Conservation (phyloP, 176 grass and related monocot genomes). For the Triticum aestivum region IWGSC_CS_RefSeq_v2.1 NC_057806.1:535797997-535798496, state of each 20-base stretch:
- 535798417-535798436: constrained; percentile 31
- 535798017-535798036: no score
- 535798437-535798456: constrained; percentile 7
- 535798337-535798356: constrained; percentile 27
- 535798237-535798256: neutral
- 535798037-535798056: no score
- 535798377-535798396: neutral
- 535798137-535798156: no score
- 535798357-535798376: neutral
- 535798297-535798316: constrained; percentile 37
- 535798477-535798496: neutral
- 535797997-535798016: neutral
- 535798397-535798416: constrained; percentile 5
- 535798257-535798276: constrained; percentile 3
- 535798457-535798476: neutral
- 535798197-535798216: neutral
- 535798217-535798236: neutral
- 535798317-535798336: constrained; percentile 14
- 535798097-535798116: no score
- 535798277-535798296: constrained; percentile 47
- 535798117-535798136: no score
- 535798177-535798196: no score
- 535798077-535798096: no score
- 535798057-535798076: no score
- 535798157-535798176: no score